These are phyloP conservation scores for Acacia crassicarpa DNA, from an alignment of 306 rosid species.

Conservation along the genomic window DNA sequence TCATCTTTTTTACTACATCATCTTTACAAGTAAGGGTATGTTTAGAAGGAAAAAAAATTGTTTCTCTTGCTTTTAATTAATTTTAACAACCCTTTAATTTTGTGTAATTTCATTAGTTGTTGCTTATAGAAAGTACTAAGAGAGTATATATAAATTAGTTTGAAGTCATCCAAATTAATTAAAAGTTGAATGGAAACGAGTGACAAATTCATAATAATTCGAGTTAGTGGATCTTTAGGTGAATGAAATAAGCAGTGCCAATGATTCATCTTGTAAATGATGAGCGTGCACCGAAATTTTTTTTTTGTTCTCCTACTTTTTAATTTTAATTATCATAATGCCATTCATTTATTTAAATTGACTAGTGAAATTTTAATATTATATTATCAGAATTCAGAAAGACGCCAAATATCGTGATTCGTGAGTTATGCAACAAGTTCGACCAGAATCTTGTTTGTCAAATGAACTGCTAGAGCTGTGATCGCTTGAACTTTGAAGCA, in stretches of 20 bases:
- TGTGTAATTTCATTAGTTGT: too few species aligned
- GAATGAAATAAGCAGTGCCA: constrained; percentile 35
- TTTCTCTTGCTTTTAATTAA: too few species aligned
- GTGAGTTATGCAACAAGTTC: not conserved
- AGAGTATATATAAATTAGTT: not conserved
- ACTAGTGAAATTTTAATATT: not conserved
- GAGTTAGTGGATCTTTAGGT: constrained; percentile 30
- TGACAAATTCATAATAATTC: not conserved
- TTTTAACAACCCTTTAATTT: too few species aligned
- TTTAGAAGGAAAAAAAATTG: too few species aligned
- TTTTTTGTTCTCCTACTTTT: not conserved
- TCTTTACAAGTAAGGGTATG: too few species aligned
- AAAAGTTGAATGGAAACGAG: not conserved
- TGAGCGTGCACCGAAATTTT: constrained; percentile 11
- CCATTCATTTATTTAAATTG: not conserved
- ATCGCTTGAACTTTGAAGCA: not conserved
- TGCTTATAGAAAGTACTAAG: too few species aligned
- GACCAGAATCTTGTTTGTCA: not conserved
- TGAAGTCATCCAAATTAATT: not conserved
- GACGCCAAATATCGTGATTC: not conserved
- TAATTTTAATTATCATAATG: not conserved
- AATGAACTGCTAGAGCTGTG: not conserved
- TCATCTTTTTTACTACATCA: too few species aligned
- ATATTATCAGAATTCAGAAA: not conserved
- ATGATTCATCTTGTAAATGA: constrained; percentile 33